A percentile compares a stretch with the other conserved stretches of the same genome.
Conservation (phyloP, 2,329 filamentous ascomycete species). For the Lachnellula suecica region DNA sequence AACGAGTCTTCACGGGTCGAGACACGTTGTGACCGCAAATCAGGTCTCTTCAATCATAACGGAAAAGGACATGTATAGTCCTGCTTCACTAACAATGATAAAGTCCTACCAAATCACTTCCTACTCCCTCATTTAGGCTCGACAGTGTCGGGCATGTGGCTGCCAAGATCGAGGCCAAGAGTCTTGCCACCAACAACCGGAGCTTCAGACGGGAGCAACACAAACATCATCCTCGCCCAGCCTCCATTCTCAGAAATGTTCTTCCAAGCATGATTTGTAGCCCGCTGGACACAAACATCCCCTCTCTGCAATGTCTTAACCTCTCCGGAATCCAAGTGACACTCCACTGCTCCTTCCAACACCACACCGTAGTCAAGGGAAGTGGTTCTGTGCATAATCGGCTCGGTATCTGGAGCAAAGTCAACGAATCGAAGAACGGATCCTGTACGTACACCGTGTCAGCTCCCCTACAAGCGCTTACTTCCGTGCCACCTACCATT, state of each 20-base stretch:
- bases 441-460: too few relatives aligned
- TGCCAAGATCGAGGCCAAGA: background rate
- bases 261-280: conserved; percentile 44
- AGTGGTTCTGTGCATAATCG: conserved; percentile 43
- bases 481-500: conserved; percentile 21
- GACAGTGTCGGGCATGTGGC: background rate
- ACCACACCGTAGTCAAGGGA: conserved; percentile 44
- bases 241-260: conserved; percentile 18
- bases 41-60: too few relatives aligned
- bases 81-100: too few relatives aligned
- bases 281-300: conserved; percentile 44
- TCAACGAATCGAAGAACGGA: conserved; percentile 25
- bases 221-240: conserved; percentile 30
- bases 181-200: conserved; percentile 6
- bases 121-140: background rate
- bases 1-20: too few relatives aligned
- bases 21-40: too few relatives aligned
- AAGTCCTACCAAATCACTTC: too few relatives aligned
- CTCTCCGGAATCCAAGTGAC: conserved; percentile 41
- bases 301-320: conserved; percentile 38
- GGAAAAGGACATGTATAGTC: too few relatives aligned
- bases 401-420: conserved; percentile 16
- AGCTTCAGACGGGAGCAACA: conserved; percentile 7
- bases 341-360: conserved; percentile 39
- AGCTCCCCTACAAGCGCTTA: too few relatives aligned